phyloP scores from a whole-genome alignment of 2,329 filamentous ascomycete genomes.

The Ophiostoma perfectum region DNA sequence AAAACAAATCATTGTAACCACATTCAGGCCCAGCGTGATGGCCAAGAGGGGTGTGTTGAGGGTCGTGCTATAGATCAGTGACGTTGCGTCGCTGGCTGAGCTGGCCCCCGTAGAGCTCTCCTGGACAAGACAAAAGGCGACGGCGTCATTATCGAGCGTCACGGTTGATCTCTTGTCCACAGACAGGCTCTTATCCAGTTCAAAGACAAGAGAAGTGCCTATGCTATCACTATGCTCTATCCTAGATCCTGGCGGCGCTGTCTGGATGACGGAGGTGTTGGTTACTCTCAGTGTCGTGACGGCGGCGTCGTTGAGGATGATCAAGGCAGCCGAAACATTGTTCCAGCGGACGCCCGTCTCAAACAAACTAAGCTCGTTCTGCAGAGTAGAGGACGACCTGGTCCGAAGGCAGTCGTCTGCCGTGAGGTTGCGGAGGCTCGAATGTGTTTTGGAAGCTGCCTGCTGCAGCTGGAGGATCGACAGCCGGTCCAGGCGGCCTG shows the following conservation, averaged over 20 bases:
- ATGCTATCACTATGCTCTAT: not conserved
- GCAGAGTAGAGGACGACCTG: not conserved
- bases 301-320: slow-evolving; percentile 17
- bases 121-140: not conserved
- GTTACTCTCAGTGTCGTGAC: slow-evolving; percentile 11
- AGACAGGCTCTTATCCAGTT: not conserved
- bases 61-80: slow-evolving; percentile 31
- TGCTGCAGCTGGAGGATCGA: slow-evolving; percentile 37
- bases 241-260: not conserved
- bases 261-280: slow-evolving; percentile 2
- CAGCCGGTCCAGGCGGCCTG: slow-evolving; percentile 33
- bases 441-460: slow-evolving; percentile 27
- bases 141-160: not conserved
- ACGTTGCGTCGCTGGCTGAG: not conserved
- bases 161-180: not conserved
- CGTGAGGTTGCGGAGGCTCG: not conserved
- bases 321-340: slow-evolving; percentile 12
- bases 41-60: slow-evolving; percentile 43
- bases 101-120: not conserved
- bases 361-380: not conserved
- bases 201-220: not conserved
- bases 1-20: slow-evolving; percentile 33
- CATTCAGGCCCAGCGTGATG: slow-evolving; percentile 40
- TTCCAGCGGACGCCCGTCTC: not conserved
- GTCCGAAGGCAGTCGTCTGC: not conserved